phyloP scores from a whole-genome alignment of 768 basidiomycete species.

The Phanerochaete carnosa region DNA sequence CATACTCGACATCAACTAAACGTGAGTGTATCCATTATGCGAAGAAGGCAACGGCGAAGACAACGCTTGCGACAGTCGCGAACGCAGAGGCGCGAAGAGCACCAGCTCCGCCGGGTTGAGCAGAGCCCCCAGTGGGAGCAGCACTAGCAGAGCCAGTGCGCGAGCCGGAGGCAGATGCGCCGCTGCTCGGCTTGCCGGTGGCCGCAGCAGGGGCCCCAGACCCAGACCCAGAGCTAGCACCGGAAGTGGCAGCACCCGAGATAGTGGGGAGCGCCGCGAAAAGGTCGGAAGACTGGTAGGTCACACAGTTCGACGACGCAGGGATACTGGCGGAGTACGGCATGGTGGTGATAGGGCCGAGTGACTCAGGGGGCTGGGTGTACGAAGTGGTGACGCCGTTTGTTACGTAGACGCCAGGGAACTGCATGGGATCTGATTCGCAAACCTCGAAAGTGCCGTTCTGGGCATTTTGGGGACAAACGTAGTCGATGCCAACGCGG shows the following conservation, averaged over 20 bases:
- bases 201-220: constrained; percentile 11
- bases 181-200: constrained; percentile 1
- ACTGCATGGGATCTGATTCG: constrained; percentile 59
- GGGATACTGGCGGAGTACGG: constrained; percentile 41
- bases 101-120: constrained; percentile 15
- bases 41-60: constrained; percentile 33
- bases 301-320: constrained; percentile 42
- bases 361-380: constrained; percentile 44
- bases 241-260: neutral
- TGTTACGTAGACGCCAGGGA: constrained; percentile 47
- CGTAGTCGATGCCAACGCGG: constrained; percentile 72
- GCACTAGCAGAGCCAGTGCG: constrained; percentile 9
- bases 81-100: constrained; percentile 27
- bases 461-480: constrained; percentile 62
- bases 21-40: constrained; percentile 17
- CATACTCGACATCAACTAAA: neutral
- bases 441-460: constrained; percentile 63
- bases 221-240: neutral
- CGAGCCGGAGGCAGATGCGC: constrained; percentile 3
- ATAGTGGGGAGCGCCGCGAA: neutral
- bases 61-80: constrained; percentile 29
- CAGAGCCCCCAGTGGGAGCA: constrained; percentile 14
- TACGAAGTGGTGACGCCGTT: constrained; percentile 42
- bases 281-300: constrained; percentile 13
- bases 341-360: constrained; percentile 40